Percentiles rank a stretch among this genome's conserved stretches.
Evolutionary conservation across 2,329 filamentous ascomycete genomes (phyloP).

Genomic region (Metarhizium humberi): DNA sequence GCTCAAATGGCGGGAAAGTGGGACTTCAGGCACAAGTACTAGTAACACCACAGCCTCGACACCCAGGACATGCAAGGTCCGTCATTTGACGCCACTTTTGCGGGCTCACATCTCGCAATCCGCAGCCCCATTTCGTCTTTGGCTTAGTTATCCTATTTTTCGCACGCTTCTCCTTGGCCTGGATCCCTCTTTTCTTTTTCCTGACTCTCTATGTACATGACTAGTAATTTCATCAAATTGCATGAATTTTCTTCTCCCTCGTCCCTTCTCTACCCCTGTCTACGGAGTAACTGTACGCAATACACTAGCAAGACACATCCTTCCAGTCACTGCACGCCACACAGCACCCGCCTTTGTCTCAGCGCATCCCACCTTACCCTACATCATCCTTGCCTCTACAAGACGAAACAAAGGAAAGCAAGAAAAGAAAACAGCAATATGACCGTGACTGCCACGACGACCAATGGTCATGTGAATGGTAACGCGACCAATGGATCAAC

Average conservation of each 20-base stretch:
- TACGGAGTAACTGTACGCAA: neutral
- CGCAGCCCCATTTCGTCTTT: neutral
- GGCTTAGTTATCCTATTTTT: neutral
- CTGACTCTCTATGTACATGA: neutral
- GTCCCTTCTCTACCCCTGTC: neutral
- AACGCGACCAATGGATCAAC: constrained; percentile 12
- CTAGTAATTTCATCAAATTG: no score
- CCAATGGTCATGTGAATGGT: constrained; percentile 11
- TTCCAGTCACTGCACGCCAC: neutral
- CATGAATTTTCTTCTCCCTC: neutral
- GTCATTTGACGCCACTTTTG: neutral
- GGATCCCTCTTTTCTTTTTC: neutral
- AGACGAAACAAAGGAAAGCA: neutral
- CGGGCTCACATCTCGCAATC: neutral
- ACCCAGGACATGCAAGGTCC: no score
- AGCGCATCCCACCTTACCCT: neutral
- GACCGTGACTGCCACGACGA: constrained; percentile 8
- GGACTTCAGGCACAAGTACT: no score
- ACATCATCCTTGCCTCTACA: neutral
- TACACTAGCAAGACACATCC: no score
- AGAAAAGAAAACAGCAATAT: neutral
- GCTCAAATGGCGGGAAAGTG: no score
- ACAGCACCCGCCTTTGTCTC: no score
- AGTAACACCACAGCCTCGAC: no score
- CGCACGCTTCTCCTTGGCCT: neutral